These are phyloP conservation scores for Debaryomycetaceae sp. DNA, from an alignment of 1,139 yeast species.

Conservation along the genomic window DNA sequence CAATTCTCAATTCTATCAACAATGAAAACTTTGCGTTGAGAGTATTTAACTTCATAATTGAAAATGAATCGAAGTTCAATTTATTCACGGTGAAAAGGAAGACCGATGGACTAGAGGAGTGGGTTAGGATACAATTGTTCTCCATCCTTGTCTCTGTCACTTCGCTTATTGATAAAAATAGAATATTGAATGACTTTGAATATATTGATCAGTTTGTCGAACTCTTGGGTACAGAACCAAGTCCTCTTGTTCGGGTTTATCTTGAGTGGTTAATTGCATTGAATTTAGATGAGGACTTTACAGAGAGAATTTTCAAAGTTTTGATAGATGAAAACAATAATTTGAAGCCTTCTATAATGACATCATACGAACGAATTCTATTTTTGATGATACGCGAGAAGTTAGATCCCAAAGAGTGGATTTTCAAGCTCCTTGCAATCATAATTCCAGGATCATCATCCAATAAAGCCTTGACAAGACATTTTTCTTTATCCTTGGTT, in stretches of 20 bases:
- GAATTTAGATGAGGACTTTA: slow-evolving; percentile 20
- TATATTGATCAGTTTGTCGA: slow-evolving; percentile 20
- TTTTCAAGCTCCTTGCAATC: slow-evolving; percentile 22
- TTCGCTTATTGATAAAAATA: slow-evolving; percentile 18
- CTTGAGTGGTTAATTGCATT: slow-evolving; percentile 74
- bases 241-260: slow-evolving; percentile 72
- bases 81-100: slow-evolving; percentile 50
- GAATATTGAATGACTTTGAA: slow-evolving; percentile 5
- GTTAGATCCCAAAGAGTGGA: slow-evolving; percentile 15
- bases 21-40: slow-evolving; percentile 31
- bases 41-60: slow-evolving; percentile 42
- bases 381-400: slow-evolving; percentile 49
- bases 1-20: slow-evolving; percentile 37
- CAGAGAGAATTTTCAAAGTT: slow-evolving; percentile 16
- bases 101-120: slow-evolving; percentile 68
- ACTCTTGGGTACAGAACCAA: slow-evolving; percentile 51
- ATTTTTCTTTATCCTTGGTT: slow-evolving; percentile 74
- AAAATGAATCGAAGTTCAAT: slow-evolving; percentile 36
- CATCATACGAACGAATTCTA: slow-evolving; percentile 60
- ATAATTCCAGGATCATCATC: slow-evolving; percentile 72
- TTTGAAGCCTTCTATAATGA: slow-evolving; percentile 51
- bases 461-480: slow-evolving; percentile 77
- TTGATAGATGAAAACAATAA: slow-evolving; percentile 14
- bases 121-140: slow-evolving; percentile 57
- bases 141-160: slow-evolving; percentile 46